Base-by-base conservation (phyloP, 441 rosid species). In the Croton setiger region DNA sequence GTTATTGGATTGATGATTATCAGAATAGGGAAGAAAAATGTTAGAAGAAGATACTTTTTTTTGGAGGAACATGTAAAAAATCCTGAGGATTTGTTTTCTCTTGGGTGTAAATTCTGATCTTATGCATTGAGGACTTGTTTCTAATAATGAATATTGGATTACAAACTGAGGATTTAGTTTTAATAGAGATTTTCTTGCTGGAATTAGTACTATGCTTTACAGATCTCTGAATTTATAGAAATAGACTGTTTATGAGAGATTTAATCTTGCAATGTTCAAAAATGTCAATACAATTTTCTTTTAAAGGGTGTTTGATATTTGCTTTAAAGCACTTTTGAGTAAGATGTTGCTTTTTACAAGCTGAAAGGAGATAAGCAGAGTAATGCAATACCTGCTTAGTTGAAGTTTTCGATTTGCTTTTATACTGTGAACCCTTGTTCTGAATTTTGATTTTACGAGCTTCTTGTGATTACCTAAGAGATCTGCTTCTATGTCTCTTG, bases 81-180 rank as follows among this genome's bases (percentile, higher is more conserved):
- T 5, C 20, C 7, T 1, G 43, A 0, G 54, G 52, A 1, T n/a
- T 53, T 43, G 0, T 33, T 41, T 41, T 9, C 45, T 33, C 17
- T 55, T 11, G 13, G 43, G 48, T 58, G 15, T 58, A 18, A 68
- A 44, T 43, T 63, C 27, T n/a, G 41, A 47, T 63, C 43, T 47
- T 33, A 35, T 63, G 51, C n/a, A 52, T 63, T 35, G 11, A 18
- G 41, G 18, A 33, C 15, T 15, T 51, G 2, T 60, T 49, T 67
- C 65, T 47, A 37, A 35, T 61, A n/a, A n/a, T 60, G 27, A 52
- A 31, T 57, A 41, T 67, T n/a, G 9, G 61, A 23, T 15, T 21
- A 41, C 49, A 14, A 39, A 41, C 41, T 33, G 33, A 41, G n/a
- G 20, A 48, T 33, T 23, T 33, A 27, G 11, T 27, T 45, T 43